These are phyloP conservation scores for Trichophyton benhamiae DNA, from an alignment of 2,329 filamentous ascomycete species.

Conservation along the genomic window DNA sequence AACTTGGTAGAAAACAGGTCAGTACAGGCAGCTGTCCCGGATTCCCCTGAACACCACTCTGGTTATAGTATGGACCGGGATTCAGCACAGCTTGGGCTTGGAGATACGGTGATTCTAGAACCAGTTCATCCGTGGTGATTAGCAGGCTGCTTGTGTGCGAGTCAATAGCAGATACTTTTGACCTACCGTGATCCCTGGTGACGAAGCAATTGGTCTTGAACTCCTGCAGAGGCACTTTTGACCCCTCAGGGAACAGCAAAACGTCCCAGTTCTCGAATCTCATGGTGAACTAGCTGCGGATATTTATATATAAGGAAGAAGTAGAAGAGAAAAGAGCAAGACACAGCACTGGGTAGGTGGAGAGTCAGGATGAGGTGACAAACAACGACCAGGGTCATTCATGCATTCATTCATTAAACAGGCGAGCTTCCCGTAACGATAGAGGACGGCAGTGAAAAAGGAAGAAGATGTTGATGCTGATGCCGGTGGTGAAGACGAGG, in stretches of 20 bases:
- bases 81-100: conserved; percentile 33
- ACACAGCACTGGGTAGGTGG: no score
- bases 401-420: background rate
- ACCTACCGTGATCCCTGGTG: conserved; percentile 39
- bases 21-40: conserved; percentile 47
- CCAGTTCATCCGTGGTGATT: conserved; percentile 4
- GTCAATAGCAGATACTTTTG: background rate
- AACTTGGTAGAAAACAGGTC: conserved; percentile 58
- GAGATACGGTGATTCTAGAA: conserved; percentile 41
- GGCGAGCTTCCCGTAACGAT: background rate
- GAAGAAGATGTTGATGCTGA: background rate
- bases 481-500: background rate
- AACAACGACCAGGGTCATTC: background rate
- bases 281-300: conserved; percentile 39
- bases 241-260: conserved; percentile 59
- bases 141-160: background rate
- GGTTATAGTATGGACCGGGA: conserved; percentile 16
- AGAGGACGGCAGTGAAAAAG: background rate
- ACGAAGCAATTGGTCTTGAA: conserved; percentile 69
- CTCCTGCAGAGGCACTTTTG: conserved; percentile 62
- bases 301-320: background rate
- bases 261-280: conserved; percentile 80
- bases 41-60: conserved; percentile 14
- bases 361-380: background rate
- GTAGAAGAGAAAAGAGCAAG: conserved; percentile 7